Base-by-base conservation (phyloP, 1,284 basidiomycete species). In the Apiotrichum laibachii region DNA sequence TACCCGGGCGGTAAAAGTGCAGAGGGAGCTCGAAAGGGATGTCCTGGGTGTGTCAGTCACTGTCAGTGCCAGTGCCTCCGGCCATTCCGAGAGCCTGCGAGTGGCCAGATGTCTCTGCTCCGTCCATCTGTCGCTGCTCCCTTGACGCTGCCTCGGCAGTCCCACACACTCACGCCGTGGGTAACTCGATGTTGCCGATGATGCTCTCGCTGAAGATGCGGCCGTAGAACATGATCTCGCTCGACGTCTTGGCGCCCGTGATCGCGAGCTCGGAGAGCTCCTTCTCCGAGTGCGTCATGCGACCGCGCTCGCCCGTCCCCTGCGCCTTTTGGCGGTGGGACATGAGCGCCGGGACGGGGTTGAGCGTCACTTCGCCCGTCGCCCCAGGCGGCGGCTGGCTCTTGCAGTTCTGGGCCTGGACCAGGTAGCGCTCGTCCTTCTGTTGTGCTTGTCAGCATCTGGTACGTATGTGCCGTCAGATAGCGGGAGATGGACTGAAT, bases 151-250 rank as follows among this genome's bases (percentile, higher is more conserved):
- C n/a, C n/a, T n/a, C n/a, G n/a, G n/a, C n/a, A n/a, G n/a, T n/a
- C n/a, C n/a, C n/a, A n/a, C n/a, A n/a, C 9, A 62, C 57, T 42
- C 50, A 71, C 71, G 22, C 61, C 50, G 2, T 34, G 50, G 5
- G 64, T 69, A 37, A 73, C 42, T 57, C 63, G 2, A 67, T 22
- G 50, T 68, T 60, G 11, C 31, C 37, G 4, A 57, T 34, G n/a
- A 73, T 57, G 45, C 64, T 70, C 33, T 59, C 57, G 1, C 63
- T 59, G 42, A 70, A 73, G 8, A 73, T 61, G 37, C 70, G 64
- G 5, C 66, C 72, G 55, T 59, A 71, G 55, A 68, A 73, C 26
- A 72, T 57, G 7, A 69, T 55, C 58, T 73, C 72, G 7, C 48
- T 44, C 35, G 58, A 61, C 12, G 26, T 31, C 13, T 16, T 18